Base-by-base conservation (phyloP, 306 rosid genomes). In the Trifolium subterraneum region DNA sequence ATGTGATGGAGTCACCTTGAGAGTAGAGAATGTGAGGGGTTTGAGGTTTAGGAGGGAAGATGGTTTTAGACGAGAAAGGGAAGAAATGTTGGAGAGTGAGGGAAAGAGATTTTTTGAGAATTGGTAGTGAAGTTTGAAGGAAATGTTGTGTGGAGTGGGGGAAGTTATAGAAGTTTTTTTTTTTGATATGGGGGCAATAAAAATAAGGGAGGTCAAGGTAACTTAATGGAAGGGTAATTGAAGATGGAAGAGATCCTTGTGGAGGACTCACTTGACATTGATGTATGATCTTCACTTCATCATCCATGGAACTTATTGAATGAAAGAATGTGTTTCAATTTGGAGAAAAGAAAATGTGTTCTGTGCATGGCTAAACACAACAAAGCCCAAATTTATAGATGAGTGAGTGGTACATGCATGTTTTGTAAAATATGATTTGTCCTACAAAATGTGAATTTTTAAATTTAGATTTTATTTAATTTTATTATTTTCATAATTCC, bases 161-260 rank as follows among this genome's bases (percentile, higher is more conserved):
- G 52, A 62, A 78, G 0, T 71, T 7, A 8, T 51, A 78, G 72
- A 39, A 64, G 60, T 63, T 63, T 10, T 63, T 71, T 4, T 42
- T 58, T 63, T 63, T 71, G 5, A 45, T 2, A 50, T 8, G 60
- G 0, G 68, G 38, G 5, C 41, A 52, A 0, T 25, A 41, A 1
- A 71, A 70, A 77, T 77, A 78, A 22, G 45, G 58, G 20, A 77
- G 56, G 12, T 77, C 76, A 7, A 77, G 55, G 81, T 47, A 39
- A 48, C 47, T 10, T 0, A 77, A 61, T 0, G 81, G 71, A 16
- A 77, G 3, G 44, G 64, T 31, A 15, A 60, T 70, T 8, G 56
- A 11, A 8, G 58, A 31, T 31, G 36, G 36, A 31, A 31, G 6
- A 0, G 36, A 31, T 0, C 36, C 36, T 31, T 31, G 36, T 31